phyloP scores from a whole-genome alignment of 164 flowering plant species.

The Piper longum region DNA sequence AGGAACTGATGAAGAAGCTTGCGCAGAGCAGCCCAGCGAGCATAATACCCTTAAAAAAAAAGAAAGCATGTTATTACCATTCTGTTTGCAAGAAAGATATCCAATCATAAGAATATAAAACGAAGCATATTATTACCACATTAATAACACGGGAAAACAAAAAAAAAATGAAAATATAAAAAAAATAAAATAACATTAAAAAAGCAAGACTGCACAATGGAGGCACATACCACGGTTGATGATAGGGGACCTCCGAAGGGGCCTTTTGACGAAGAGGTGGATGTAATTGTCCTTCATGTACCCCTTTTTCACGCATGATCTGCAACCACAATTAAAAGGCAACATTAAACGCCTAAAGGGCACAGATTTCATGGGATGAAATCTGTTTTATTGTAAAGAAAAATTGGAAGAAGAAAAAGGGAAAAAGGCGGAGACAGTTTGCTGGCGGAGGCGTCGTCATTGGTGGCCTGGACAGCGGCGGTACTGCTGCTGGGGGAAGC shows the following conservation, averaged over 20 bases:
- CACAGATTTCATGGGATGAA: too few relatives aligned
- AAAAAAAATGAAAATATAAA: too few relatives aligned
- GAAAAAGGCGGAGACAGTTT: conserved; percentile 61
- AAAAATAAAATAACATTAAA: too few relatives aligned
- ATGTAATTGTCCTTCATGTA: conserved; percentile 88
- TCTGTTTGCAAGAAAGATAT: too few relatives aligned
- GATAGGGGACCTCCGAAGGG: conserved; percentile 83
- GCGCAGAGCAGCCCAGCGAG: conserved; percentile 88
- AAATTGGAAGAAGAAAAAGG: neutral
- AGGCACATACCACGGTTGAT: conserved; percentile 74
- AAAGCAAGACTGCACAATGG: too few relatives aligned
- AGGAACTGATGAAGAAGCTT: conserved; percentile 78
- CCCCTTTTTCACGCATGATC: conserved; percentile 81
- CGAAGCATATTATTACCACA: too few relatives aligned
- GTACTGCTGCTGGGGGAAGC: conserved; percentile 60
- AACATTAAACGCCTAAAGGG: too few relatives aligned
- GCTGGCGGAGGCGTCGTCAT: conserved; percentile 97
- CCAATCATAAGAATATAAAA: too few relatives aligned
- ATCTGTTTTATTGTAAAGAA: too few relatives aligned
- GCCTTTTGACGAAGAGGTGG: conserved; percentile 76
- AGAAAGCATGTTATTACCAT: neutral
- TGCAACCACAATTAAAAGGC: conserved; percentile 3
- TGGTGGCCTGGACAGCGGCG: conserved; percentile 94
- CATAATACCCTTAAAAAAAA: conserved; percentile 51
- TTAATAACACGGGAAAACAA: too few relatives aligned